Evolutionary conservation across 148 eudicot genomes (phyloP).

Genomic region (Arbutus unedo): DNA sequence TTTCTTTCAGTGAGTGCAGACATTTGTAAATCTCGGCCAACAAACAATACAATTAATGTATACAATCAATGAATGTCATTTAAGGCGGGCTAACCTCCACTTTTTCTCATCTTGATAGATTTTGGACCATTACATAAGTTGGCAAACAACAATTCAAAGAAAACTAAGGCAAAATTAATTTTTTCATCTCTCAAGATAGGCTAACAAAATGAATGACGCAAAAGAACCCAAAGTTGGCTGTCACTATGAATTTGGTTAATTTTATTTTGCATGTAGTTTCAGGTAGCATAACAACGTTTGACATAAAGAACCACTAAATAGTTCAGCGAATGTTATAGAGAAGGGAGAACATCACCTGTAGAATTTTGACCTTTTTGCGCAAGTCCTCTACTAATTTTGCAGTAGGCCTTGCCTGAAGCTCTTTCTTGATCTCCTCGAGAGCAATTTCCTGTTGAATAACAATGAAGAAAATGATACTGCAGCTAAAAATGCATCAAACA

Average conservation of each 20-base stretch:
- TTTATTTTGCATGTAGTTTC: neutral
- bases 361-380: conserved; percentile 90
- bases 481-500: neutral
- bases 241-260: neutral
- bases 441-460: conserved; percentile 56
- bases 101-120: neutral
- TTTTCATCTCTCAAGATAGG: neutral
- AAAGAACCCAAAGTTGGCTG: neutral
- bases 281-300: neutral
- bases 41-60: neutral
- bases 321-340: neutral
- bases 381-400: conserved; percentile 86
- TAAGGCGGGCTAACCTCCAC: neutral
- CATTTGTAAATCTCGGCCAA: neutral
- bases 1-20: neutral
- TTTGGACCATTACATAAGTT: neutral
- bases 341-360: conserved; percentile 58
- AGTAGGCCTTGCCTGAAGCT: conserved; percentile 87
- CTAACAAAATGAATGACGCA: neutral
- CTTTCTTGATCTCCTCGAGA: conserved; percentile 77
- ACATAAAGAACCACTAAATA: neutral
- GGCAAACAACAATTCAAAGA: neutral
- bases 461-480: conserved; percentile 8
- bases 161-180: neutral
- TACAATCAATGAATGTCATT: neutral